Evolutionary conservation across 768 basidiomycete genomes (phyloP).

Genomic region (Tylopilus balloui): DNA sequence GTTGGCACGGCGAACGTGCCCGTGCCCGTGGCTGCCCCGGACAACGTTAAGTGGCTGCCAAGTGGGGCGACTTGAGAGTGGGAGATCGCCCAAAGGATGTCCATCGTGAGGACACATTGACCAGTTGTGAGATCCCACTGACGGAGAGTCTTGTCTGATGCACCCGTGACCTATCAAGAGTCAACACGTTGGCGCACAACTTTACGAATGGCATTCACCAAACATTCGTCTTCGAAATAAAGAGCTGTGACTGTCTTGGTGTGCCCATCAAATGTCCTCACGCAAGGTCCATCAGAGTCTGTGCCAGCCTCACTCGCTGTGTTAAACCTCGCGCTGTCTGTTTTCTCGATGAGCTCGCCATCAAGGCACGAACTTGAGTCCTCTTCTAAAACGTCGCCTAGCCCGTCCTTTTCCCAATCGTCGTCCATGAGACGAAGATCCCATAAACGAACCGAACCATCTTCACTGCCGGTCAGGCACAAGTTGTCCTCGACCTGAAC

Average conservation of each 20-base stretch:
- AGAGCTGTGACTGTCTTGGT: slow-evolving; percentile 88
- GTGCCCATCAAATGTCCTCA: slow-evolving; percentile 82
- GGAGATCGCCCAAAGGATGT: slow-evolving; percentile 98
- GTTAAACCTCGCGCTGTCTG: slow-evolving; percentile 40
- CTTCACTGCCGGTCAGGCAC: slow-evolving; percentile 87
- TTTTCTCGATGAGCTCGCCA: slow-evolving; percentile 35
- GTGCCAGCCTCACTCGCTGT: slow-evolving; percentile 38
- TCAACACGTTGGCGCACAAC: slow-evolving; percentile 13
- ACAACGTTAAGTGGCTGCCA: slow-evolving; percentile 42
- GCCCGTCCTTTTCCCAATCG: slow-evolving; percentile 50
- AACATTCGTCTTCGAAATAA: slow-evolving; percentile 91
- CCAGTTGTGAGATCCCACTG: slow-evolving; percentile 98
- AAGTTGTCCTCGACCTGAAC: slow-evolving; percentile 90
- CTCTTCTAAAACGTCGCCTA: slow-evolving; percentile 65
- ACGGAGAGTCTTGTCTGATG: slow-evolving; percentile 95
- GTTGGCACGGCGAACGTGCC: slow-evolving; percentile 77
- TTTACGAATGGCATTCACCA: slow-evolving; percentile 49
- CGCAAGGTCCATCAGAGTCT: slow-evolving; percentile 50
- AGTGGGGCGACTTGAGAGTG: slow-evolving; percentile 60
- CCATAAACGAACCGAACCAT: slow-evolving; percentile 85
- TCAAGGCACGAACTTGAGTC: slow-evolving; percentile 38
- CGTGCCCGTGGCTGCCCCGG: slow-evolving; percentile 50
- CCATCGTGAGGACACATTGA: slow-evolving; percentile 99
- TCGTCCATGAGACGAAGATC: slow-evolving; percentile 83
- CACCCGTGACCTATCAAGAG: slow-evolving; percentile 81